phyloP scores from a whole-genome alignment of 495 filamentous ascomycete genomes.

The Geoglossum glabrum region DNA sequence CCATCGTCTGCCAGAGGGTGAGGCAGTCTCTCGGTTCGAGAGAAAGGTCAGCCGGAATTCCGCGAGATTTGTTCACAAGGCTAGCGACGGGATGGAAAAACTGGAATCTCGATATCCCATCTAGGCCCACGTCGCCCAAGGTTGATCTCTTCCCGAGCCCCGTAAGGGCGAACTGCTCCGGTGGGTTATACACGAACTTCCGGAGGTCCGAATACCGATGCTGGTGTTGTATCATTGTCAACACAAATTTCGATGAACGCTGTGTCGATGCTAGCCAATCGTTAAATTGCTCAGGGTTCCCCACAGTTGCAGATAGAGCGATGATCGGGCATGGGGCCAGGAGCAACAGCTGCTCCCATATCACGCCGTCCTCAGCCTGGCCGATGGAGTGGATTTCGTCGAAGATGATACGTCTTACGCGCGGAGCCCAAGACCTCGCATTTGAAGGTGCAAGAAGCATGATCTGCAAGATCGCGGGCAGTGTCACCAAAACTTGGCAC shows the following conservation, averaged over 20 bases:
- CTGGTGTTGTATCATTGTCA: conserved; percentile 43
- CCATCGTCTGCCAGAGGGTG: conserved; percentile 40
- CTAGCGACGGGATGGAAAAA: conserved; percentile 50
- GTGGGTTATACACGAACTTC: conserved; percentile 42
- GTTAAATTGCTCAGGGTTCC: conserved; percentile 50
- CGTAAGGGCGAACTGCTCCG: conserved; percentile 30
- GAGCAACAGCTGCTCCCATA: conserved; percentile 66
- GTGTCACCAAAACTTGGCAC: conserved; percentile 58
- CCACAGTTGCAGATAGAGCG: conserved; percentile 61
- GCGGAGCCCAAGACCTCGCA: conserved; percentile 42
- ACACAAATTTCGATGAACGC: conserved; percentile 28
- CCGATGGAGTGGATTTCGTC: conserved; percentile 74
- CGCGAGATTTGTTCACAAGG: conserved; percentile 35
- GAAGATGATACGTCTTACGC: conserved; percentile 57
- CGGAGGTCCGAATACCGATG: conserved; percentile 54
- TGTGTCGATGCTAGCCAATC: conserved; percentile 46
- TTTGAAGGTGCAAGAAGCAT: conserved; percentile 52
- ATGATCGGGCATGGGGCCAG: conserved; percentile 60
- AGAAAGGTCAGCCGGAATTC: conserved; percentile 40
- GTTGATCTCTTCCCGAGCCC: conserved; percentile 26
- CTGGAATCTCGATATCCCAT: conserved; percentile 27
- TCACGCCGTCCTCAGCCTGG: conserved; percentile 52
- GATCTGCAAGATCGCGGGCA: conserved; percentile 59
- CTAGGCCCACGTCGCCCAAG: conserved; percentile 29
- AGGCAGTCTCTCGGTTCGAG: conserved; percentile 54